phyloP scores from a whole-genome alignment of 306 rosid genomes.

The Quercus mongolica region DNA sequence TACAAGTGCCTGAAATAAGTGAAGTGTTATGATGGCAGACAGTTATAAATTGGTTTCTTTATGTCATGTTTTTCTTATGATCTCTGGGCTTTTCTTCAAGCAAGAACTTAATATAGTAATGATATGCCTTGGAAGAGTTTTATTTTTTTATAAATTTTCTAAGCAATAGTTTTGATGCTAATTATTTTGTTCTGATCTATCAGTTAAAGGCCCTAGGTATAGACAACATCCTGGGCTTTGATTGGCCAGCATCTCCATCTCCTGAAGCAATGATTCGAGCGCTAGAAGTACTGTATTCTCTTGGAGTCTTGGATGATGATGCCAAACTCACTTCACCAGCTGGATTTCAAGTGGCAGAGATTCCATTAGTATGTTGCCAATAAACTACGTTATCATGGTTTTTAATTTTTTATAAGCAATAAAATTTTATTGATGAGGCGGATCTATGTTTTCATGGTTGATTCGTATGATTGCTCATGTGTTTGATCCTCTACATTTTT shows the following conservation, averaged over 20 bases:
- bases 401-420: no score
- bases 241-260: constrained; percentile 97
- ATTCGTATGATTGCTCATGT: not conserved
- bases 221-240: constrained; percentile 92
- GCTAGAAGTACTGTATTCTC: constrained; percentile 87
- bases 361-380: constrained; percentile 71
- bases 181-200: constrained; percentile 20
- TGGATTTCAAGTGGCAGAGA: constrained; percentile 96
- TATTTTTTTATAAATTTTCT: not conserved
- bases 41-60: not conserved
- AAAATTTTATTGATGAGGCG: no score
- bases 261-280: constrained; percentile 96
- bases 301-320: constrained; percentile 84
- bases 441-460: no score
- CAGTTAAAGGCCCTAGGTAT: constrained; percentile 93
- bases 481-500: not conserved
- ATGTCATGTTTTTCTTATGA: not conserved
- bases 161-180: not conserved
- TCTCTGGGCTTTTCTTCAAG: not conserved
- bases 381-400: not conserved
- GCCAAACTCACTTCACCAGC: constrained; percentile 92
- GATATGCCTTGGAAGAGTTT: not conserved
- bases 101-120: not conserved
- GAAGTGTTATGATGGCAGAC: not conserved
- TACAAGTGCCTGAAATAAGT: not conserved